phyloP scores from a whole-genome alignment of 2,329 filamentous ascomycete species.

The Pseudogymnoascus sp. region DNA sequence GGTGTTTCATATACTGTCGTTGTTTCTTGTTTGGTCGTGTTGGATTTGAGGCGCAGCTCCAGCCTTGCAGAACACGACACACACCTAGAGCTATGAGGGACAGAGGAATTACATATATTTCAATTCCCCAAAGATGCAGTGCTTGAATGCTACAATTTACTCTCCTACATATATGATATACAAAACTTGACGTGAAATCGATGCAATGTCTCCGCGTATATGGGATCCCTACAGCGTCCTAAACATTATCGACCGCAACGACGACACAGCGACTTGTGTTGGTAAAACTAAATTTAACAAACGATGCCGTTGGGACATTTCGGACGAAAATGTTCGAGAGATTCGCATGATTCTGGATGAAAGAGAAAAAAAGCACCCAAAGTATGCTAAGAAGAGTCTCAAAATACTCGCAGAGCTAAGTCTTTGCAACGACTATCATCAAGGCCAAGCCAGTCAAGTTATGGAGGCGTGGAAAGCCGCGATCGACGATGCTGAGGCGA shows the following conservation, averaged over 20 bases:
- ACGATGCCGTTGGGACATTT: background rate
- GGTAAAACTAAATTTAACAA: background rate
- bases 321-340: background rate
- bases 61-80: background rate
- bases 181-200: background rate
- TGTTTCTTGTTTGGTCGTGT: background rate
- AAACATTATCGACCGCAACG: background rate
- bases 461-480: conserved; percentile 1
- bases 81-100: background rate
- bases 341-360: background rate
- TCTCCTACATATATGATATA: background rate
- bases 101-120: background rate
- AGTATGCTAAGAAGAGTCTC: background rate
- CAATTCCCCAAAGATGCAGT: background rate
- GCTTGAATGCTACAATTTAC: background rate
- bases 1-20: no score
- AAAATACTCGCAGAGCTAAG: conserved; percentile 7
- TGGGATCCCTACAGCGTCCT: background rate
- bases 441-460: background rate
- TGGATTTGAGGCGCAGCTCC: background rate
- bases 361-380: background rate
- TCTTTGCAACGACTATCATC: conserved; percentile 11
- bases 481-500: conserved; percentile 7
- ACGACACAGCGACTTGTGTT: background rate
- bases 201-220: background rate